phyloP scores from a whole-genome alignment of 2,329 filamentous ascomycete genomes.

The Diaporthe eres region DNA sequence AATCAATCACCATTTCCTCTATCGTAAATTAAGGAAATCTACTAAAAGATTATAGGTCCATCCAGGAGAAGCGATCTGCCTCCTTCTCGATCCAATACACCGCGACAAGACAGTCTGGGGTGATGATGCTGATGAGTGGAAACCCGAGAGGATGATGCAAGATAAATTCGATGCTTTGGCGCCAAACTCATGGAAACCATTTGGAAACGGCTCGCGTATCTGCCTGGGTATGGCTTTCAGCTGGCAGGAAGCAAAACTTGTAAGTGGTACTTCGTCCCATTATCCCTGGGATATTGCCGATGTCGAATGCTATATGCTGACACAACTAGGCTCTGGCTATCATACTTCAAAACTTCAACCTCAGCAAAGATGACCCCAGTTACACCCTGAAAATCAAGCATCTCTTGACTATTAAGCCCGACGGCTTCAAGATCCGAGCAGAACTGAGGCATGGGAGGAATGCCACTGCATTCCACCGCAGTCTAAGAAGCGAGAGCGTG shows the following conservation, averaged over 20 bases:
- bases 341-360: slow-evolving; percentile 60
- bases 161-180: slow-evolving; percentile 45
- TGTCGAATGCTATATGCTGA: neutral
- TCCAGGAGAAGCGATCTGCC: slow-evolving; percentile 11
- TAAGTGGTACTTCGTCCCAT: slow-evolving; percentile 24
- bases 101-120: slow-evolving; percentile 42
- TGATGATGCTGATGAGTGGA: slow-evolving; percentile 42
- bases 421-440: slow-evolving; percentile 72
- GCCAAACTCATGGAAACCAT: slow-evolving; percentile 55
- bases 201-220: slow-evolving; percentile 58
- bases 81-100: slow-evolving; percentile 37
- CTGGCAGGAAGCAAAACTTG: slow-evolving; percentile 59
- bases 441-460: slow-evolving; percentile 60
- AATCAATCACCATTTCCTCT: neutral
- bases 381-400: slow-evolving; percentile 61
- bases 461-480: slow-evolving; percentile 43
- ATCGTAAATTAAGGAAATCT: neutral
- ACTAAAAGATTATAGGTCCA: neutral
- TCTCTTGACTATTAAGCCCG: slow-evolving; percentile 70
- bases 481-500: neutral
- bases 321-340: slow-evolving; percentile 49
- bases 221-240: slow-evolving; percentile 61
- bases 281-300: neutral
- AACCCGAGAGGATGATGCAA: slow-evolving; percentile 42
- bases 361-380: slow-evolving; percentile 56